Evolutionary conservation across 345 rosid genomes (phyloP), one percentile per base, ranked within the genome.

Genomic region (Streptanthus diversifolius): DNA sequence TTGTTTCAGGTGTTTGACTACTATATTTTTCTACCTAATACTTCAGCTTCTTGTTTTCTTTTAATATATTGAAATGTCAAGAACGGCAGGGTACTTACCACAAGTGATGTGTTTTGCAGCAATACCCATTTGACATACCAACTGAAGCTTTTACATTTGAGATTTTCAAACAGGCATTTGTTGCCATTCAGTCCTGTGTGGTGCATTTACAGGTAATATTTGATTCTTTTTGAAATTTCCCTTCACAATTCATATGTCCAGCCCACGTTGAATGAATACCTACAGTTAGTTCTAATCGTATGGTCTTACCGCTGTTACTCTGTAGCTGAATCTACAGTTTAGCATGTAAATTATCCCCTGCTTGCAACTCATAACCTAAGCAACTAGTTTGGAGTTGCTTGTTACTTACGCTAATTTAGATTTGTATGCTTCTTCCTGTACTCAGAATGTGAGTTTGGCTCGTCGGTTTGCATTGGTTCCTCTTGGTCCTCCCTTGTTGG

Each of bases 381-480:
- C 30, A 65, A 47, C 49, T 54, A 69, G 35, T 54, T 15, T 37
- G 65, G 45, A 25, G 14, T 63, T 43, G 32, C 18, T 25, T 48
- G 76, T 56, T 70, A 24, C 41, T 48, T 71, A 41, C 63, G 27
- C 63, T 77, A 77, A 58, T 56, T 8, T 21, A 3, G 5, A 56
- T 65, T 29, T 53, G n/a, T 53, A 19, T 63, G 66, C 39, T 59
- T 33, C 39, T 71, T 43, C 77, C 47, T 78, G 51, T 79, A 22
- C 75, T 76, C 95, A 93, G 98, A 93, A 89, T 82, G 98, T 93
- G 47, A 85, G 95, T 75, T 85, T 93, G 81, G 97, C 97, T 68
- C 85, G 98, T 58, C 89, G 98, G 77, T 93, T 93, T 84, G 98
- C 98, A 47, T 80, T 93, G 82, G 98, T 89, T 67, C 98, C 98